Base-by-base conservation (phyloP, 1,139 yeast species). In the Lodderomyces pseudojiufengensis region DNA sequence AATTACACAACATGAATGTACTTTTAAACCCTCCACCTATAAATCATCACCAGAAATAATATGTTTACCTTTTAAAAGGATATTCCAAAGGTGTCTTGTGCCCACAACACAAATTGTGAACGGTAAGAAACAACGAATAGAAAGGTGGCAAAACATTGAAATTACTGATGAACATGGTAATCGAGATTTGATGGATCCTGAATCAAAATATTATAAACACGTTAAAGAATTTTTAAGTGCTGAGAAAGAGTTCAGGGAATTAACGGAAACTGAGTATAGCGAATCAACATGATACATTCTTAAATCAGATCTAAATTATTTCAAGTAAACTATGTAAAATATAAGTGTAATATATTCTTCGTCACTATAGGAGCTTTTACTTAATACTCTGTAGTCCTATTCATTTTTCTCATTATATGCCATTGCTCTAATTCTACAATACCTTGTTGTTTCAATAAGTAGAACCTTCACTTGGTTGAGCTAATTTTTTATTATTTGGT, bases 381-480 rank as follows among this genome's bases (percentile, higher is more conserved):
- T n/a, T n/a, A n/a, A n/a, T n/a, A n/a, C n/a, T n/a, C n/a, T n/a
- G n/a, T n/a, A n/a, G n/a, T n/a, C n/a, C n/a, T n/a, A n/a, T n/a
- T n/a, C n/a, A n/a, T n/a, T n/a, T n/a, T n/a, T n/a, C n/a, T n/a
- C n/a, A n/a, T n/a, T n/a, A n/a, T n/a, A n/a, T n/a, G n/a, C n/a
- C n/a, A n/a, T n/a, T n/a, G n/a, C n/a, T n/a, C n/a, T n/a, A n/a
- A n/a, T n/a, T n/a, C n/a, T n/a, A n/a, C n/a, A n/a, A n/a, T n/a
- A n/a, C n/a, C n/a, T 25, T 30, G 14, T 12, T 9, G 11, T 3
- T 33, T 48, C 54, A 68, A 54, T 81, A 87, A 16, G 80, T 77
- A 26, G 82, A 62, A 11, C 97, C 97, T 64, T 92, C 99, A 9
- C 83, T 66, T 12, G 98, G 98, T 63, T 92, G 99, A 7, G 82